phyloP scores from a whole-genome alignment of 179 eudicot species.

The Sideroxylon spinosum region DNA sequence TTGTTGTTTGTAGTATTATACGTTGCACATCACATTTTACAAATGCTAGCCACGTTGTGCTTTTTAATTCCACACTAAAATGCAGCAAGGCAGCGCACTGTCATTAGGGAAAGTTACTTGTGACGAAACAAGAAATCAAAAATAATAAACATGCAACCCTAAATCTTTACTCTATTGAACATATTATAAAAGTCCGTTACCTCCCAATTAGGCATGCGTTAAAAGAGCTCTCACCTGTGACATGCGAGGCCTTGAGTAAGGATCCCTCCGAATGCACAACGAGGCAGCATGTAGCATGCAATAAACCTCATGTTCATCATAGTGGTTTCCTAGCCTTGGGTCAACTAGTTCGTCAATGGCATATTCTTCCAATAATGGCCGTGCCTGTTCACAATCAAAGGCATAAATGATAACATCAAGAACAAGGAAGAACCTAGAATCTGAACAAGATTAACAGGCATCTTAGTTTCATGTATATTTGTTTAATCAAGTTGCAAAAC shows the following conservation, averaged over 20 bases:
- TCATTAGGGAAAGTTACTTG: not conserved
- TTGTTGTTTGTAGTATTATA: not conserved
- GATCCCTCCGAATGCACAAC: slow-evolving; percentile 83
- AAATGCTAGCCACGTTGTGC: not conserved
- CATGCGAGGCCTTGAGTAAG: slow-evolving; percentile 90
- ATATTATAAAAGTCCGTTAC: not conserved
- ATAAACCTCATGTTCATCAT: slow-evolving; percentile 60
- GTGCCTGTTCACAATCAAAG: slow-evolving; percentile 47
- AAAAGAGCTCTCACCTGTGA: slow-evolving; percentile 64
- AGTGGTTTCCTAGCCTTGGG: slow-evolving; percentile 58
- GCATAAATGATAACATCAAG: not conserved
- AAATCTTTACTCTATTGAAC: not conserved
- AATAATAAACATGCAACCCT: no score
- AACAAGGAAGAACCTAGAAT: not conserved
- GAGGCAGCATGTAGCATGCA: slow-evolving; percentile 87
- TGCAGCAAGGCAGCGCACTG: not conserved
- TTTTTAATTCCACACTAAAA: not conserved
- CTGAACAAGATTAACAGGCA: not conserved
- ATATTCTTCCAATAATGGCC: slow-evolving; percentile 62
- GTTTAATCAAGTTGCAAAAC: not conserved
- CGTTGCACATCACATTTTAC: not conserved
- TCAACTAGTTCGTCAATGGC: slow-evolving; percentile 69
- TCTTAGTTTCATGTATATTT: not conserved
- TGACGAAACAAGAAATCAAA: not conserved
- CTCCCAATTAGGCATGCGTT: not conserved